Conservation (phyloP, 768 basidiomycete species). For the Dictyophora rubrovolvata region DNA sequence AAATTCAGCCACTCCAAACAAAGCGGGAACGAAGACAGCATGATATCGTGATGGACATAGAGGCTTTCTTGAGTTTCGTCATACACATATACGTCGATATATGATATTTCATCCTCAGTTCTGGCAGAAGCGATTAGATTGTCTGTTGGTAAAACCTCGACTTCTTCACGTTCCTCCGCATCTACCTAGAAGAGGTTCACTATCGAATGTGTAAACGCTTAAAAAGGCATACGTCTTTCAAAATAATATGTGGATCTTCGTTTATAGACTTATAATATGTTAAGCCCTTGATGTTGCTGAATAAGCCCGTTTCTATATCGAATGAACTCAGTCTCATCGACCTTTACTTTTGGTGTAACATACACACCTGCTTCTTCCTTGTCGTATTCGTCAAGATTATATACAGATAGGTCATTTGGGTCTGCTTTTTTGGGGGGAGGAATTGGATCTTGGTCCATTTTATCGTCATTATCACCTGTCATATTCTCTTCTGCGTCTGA, state of each 20-base stretch:
- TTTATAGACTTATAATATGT: constrained; percentile 85
- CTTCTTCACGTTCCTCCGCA: constrained; percentile 79
- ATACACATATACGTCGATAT: constrained; percentile 92
- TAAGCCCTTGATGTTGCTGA: constrained; percentile 92
- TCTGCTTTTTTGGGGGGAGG: constrained; percentile 17
- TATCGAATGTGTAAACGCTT: constrained; percentile 10
- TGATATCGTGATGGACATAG: constrained; percentile 94
- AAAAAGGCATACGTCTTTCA: constrained; percentile 65
- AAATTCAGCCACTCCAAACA: constrained; percentile 99
- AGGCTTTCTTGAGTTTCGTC: constrained; percentile 86
- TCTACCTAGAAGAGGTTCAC: constrained; percentile 39
- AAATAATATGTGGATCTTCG: constrained; percentile 93
- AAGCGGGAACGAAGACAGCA: constrained; percentile 94
- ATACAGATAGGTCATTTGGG: constrained; percentile 68
- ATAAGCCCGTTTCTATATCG: constrained; percentile 56
- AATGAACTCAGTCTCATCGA: neutral
- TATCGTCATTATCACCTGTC: constrained; percentile 39
- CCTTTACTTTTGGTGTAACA: constrained; percentile 23
- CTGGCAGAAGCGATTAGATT: constrained; percentile 88
- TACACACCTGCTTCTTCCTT: constrained; percentile 45
- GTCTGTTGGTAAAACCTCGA: constrained; percentile 83
- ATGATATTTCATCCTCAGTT: constrained; percentile 94
- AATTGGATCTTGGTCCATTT: constrained; percentile 48
- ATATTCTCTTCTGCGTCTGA: neutral
- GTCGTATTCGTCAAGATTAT: constrained; percentile 89